Evolutionary conservation across 2,329 filamentous ascomycete genomes (phyloP).

Genomic region (Penicillium italicum): DNA sequence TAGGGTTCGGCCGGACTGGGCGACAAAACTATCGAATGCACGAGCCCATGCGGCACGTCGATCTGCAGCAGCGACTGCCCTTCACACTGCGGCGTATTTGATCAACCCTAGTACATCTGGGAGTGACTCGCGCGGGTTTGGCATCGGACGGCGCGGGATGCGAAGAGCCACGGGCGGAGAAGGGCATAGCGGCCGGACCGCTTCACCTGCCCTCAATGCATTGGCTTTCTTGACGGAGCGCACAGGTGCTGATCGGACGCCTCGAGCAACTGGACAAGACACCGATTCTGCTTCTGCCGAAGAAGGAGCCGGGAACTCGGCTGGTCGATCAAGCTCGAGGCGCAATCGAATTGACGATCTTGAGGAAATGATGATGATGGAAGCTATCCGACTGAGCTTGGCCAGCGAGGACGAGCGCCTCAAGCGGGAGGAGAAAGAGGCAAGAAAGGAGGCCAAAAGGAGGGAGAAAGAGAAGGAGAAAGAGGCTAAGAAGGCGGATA

Average conservation of each 20-base stretch:
- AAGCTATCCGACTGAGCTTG: slow-evolving; percentile 87
- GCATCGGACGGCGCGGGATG: slow-evolving; percentile 54
- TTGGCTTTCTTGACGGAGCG: slow-evolving; percentile 48
- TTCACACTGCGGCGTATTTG: slow-evolving; percentile 92
- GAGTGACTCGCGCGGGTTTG: slow-evolving; percentile 50
- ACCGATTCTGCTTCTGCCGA: slow-evolving; percentile 37
- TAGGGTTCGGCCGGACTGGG: slow-evolving; percentile 88
- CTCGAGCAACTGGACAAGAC: slow-evolving; percentile 33
- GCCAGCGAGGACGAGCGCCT: slow-evolving; percentile 91
- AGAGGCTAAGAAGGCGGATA: slow-evolving; percentile 71
- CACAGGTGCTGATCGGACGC: slow-evolving; percentile 30
- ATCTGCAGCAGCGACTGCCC: slow-evolving; percentile 85
- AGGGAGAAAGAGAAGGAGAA: slow-evolving; percentile 79
- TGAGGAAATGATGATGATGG: slow-evolving; percentile 98
- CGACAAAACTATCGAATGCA: slow-evolving; percentile 79
- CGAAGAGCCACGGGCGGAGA: slow-evolving; percentile 39
- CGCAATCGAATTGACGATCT: slow-evolving; percentile 74
- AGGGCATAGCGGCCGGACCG: slow-evolving; percentile 32
- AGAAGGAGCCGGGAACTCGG: slow-evolving; percentile 33
- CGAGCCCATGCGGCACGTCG: slow-evolving; percentile 79
- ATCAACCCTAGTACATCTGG: slow-evolving; percentile 57
- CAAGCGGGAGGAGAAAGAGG: slow-evolving; percentile 76
- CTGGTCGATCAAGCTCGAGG: slow-evolving; percentile 52
- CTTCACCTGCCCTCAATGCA: slow-evolving; percentile 44
- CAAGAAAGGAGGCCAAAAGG: slow-evolving; percentile 77